A percentile compares a stretch with the other conserved stretches of the same genome.
Conservation (phyloP, 2,329 filamentous ascomycete genomes). For the Ustulina deusta region DNA sequence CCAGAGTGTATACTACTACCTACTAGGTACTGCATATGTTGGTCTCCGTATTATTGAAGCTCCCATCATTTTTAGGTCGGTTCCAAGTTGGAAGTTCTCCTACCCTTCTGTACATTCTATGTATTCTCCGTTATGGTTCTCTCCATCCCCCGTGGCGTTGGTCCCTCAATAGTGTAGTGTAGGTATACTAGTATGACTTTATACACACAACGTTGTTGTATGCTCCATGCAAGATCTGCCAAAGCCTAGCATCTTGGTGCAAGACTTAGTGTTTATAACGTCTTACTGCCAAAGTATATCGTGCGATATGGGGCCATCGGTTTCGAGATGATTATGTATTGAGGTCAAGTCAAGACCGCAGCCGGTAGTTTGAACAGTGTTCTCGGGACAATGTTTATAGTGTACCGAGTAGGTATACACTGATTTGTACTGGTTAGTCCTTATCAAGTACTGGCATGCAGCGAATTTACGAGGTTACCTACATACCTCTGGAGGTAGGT, state of each 20-base stretch:
- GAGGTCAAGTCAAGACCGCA: conserved; percentile 5
- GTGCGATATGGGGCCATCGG: conserved; percentile 36
- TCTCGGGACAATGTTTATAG: background rate
- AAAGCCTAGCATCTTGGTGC: background rate
- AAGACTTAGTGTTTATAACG: conserved; percentile 2
- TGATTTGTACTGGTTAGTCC: background rate
- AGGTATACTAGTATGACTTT: too few species aligned
- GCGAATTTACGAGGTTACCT: background rate
- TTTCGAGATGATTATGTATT: conserved; percentile 13
- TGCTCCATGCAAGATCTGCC: conserved; percentile 21
- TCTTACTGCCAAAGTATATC: conserved; percentile 29
- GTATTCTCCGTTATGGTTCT: too few species aligned
- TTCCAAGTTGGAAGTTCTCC: too few species aligned
- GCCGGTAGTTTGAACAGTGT: background rate
- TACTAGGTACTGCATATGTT: too few species aligned
- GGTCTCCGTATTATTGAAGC: too few species aligned
- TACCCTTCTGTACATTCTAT: too few species aligned
- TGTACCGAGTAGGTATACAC: background rate
- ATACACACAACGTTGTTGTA: conserved; percentile 15
- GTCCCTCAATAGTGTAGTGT: too few species aligned
- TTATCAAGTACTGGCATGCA: background rate
- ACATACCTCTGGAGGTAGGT: background rate
- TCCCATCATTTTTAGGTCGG: background rate
- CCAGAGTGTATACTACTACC: background rate
- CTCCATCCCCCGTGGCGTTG: too few species aligned